Evolutionary conservation across 345 rosid species (phyloP).

Genomic region (Aquilaria malaccensis): DNA sequence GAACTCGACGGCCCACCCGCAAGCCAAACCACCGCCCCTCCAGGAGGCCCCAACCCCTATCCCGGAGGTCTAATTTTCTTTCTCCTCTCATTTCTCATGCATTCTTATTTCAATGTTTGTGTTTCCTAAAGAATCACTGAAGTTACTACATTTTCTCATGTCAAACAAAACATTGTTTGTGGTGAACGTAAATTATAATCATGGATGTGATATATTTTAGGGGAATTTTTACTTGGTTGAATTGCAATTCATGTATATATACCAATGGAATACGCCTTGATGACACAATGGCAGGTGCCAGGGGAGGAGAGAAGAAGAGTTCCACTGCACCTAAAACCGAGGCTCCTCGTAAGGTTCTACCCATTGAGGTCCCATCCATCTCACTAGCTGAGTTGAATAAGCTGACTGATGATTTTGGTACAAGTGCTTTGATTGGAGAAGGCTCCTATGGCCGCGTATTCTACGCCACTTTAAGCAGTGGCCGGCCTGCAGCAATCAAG

Average conservation of each 20-base stretch:
- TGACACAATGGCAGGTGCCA: slow-evolving; percentile 22
- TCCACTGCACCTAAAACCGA: slow-evolving; percentile 46
- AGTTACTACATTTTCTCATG: too few relatives aligned
- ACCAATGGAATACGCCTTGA: too few relatives aligned
- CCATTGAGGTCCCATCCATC: slow-evolving; percentile 60
- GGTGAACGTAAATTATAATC: too few relatives aligned
- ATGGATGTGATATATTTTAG: too few relatives aligned
- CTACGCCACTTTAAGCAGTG: slow-evolving; percentile 42
- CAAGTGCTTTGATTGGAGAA: slow-evolving; percentile 79
- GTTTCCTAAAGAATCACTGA: background rate
- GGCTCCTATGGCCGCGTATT: slow-evolving; percentile 91
- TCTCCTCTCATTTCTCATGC: background rate
- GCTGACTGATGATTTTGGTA: slow-evolving; percentile 51
- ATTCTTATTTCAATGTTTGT: too few relatives aligned
- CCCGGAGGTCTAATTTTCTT: slow-evolving; percentile 21
- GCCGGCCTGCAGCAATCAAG: slow-evolving; percentile 58
- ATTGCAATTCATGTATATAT: background rate
- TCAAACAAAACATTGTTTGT: too few relatives aligned
- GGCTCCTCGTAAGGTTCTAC: slow-evolving; percentile 61
- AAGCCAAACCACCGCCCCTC: slow-evolving; percentile 60
- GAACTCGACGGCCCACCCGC: slow-evolving; percentile 60
- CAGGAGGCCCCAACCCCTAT: slow-evolving; percentile 39
- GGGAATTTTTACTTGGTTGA: background rate
- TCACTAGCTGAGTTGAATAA: slow-evolving; percentile 55
- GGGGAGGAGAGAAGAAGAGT: slow-evolving; percentile 64